These are phyloP conservation scores for Periglandula ipomoeae DNA, from an alignment of 2,329 filamentous ascomycete species.

Conservation along the genomic window DNA sequence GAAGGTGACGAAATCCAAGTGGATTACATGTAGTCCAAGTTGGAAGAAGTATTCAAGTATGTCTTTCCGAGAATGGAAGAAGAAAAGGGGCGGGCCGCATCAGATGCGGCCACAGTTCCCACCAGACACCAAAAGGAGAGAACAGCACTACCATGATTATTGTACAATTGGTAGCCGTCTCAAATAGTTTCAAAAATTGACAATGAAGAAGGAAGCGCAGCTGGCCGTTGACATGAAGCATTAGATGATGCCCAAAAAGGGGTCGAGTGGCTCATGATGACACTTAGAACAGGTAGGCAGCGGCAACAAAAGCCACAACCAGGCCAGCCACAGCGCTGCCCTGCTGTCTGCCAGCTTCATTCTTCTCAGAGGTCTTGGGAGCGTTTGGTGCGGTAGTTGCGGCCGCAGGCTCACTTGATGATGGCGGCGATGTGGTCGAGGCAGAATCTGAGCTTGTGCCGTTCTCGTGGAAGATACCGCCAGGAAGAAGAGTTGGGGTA, in stretches of 20 bases:
- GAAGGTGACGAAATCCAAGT: slow-evolving; percentile 9
- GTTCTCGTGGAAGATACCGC: slow-evolving; percentile 48
- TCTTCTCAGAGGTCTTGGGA: slow-evolving; percentile 25
- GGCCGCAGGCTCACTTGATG: slow-evolving; percentile 11
- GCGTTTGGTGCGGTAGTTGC: slow-evolving; percentile 19
- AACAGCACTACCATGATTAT: not conserved
- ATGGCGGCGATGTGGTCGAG: slow-evolving; percentile 2
- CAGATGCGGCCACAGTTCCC: not conserved
- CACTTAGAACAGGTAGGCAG: slow-evolving; percentile 36
- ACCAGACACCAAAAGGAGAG: not conserved
- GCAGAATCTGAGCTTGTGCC: slow-evolving; percentile 21
- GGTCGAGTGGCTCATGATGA: not conserved
- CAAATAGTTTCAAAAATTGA: not conserved
- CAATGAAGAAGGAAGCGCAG: slow-evolving; percentile 4
- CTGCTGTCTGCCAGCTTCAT: slow-evolving; percentile 37
- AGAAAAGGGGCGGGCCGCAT: not conserved
- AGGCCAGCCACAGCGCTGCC: slow-evolving; percentile 44
- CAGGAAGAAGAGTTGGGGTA: slow-evolving; percentile 20
- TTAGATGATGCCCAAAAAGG: not conserved
- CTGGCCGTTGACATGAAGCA: slow-evolving; percentile 1
- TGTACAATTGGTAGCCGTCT: not conserved
- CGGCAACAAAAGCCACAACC: slow-evolving; percentile 45
- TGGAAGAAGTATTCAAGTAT: slow-evolving; percentile 10
- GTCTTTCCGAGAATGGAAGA: not conserved
- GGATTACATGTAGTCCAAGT: not conserved